These are phyloP conservation scores for Boletus reticuloceps DNA, from an alignment of 768 basidiomycete genomes.

Conservation along the genomic window DNA sequence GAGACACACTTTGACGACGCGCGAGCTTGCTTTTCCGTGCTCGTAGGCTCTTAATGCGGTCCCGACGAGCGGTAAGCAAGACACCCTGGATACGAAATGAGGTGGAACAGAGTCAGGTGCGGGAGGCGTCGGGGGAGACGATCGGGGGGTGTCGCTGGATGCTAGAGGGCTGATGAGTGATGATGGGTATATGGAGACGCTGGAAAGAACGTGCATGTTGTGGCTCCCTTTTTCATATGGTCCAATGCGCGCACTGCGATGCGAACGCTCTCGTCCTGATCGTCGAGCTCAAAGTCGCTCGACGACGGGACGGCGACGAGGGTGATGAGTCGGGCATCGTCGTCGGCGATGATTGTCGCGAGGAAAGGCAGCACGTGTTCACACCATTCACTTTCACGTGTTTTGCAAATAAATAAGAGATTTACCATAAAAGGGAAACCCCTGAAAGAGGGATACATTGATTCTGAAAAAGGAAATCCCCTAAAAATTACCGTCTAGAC, in stretches of 20 bases:
- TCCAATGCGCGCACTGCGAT: slow-evolving; percentile 77
- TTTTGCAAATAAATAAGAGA: not conserved
- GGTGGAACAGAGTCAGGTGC: slow-evolving; percentile 13
- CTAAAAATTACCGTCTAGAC: not conserved
- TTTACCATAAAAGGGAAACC: slow-evolving; percentile 4
- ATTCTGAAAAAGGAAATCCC: slow-evolving; percentile 8
- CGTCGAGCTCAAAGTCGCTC: slow-evolving; percentile 39
- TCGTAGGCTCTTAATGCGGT: slow-evolving; percentile 75
- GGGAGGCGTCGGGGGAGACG: slow-evolving; percentile 11
- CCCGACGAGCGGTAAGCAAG: slow-evolving; percentile 61
- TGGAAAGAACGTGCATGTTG: slow-evolving; percentile 13
- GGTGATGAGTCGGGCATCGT: slow-evolving; percentile 20
- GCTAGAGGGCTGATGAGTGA: slow-evolving; percentile 3
- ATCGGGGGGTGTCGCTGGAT: slow-evolving; percentile 12
- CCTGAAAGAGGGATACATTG: not conserved
- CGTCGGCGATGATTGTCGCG: not conserved
- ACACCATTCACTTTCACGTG: slow-evolving; percentile 24
- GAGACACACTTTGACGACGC: slow-evolving; percentile 73
- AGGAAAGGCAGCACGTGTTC: slow-evolving; percentile 3
- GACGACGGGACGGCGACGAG: slow-evolving; percentile 11
- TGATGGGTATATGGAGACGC: not conserved
- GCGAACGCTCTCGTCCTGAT: slow-evolving; percentile 72
- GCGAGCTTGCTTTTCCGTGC: slow-evolving; percentile 77
- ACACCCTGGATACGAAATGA: slow-evolving; percentile 54
- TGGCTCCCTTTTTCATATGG: slow-evolving; percentile 63